Evolutionary conservation across 2,329 filamentous ascomycete genomes (phyloP), one percentile per base, ranked within the genome.

Genomic region (Cercospora brassicicola): DNA sequence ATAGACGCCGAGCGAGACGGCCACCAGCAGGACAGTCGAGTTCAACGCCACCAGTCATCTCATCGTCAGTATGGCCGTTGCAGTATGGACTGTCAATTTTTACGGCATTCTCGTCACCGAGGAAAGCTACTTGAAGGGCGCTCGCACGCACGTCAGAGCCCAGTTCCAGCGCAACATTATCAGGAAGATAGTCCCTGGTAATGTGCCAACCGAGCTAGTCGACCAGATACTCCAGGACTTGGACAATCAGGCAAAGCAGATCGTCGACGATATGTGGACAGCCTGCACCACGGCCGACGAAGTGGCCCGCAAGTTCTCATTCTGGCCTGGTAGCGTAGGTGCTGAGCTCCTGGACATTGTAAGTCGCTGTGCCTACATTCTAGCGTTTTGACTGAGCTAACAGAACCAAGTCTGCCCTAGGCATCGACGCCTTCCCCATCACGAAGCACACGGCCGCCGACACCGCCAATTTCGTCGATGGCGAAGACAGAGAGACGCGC

Each of bases 71-170:
- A 23, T 23, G 18, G 45, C 45, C 15, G 45, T 51, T 23, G 20
- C 10, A 20, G 10, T 26, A 13, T 23, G 45, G 18, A 26, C 33
- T 6, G 23, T 30, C 2, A 62, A n/a, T 8, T 5, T 62, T 11
- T 62, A 62, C 23, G 61, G 67, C 13, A 59, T 66, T 10, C 51
- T 66, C 11, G 63, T 62, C 10, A 66, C 63, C 5, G 63, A 68
- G 30, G 51, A 66, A 36, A 63, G 63, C 48, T 66, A 26, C 26
- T 42, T 62, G 3, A 57, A 48, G 9, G 63, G 63, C 15, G 57
- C 57, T 11, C 63, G 63, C 48, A 33, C 45, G 7, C 28, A 56
- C 2, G 67, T 68, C 2, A 66, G 62, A 36, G 26, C 26, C 18
- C 45, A 51, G 10, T 23, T 51, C 10, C 18, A 51, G 3, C 45